Conservation (phyloP, 306 rosid genomes). For the Delonix regia region DNA sequence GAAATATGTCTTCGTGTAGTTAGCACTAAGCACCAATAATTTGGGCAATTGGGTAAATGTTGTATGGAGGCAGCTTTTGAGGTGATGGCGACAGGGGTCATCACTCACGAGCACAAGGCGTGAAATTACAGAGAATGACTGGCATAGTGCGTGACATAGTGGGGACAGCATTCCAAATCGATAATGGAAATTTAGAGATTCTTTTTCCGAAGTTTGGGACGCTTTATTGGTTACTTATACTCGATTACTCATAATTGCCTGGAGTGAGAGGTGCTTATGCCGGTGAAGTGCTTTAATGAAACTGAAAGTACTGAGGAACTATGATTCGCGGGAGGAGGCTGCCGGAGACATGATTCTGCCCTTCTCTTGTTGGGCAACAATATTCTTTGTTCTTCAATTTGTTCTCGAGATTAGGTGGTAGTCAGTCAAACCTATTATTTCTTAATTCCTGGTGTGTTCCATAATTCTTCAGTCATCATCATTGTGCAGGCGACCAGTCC, state of each 20-base stretch:
- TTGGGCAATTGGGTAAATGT: conserved; percentile 6
- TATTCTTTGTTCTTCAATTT: not conserved
- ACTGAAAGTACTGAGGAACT: not conserved
- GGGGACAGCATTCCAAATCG: conserved; percentile 7
- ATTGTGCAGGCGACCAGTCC: not conserved
- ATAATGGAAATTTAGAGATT: not conserved
- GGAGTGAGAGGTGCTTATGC: not conserved
- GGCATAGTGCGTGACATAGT: not conserved
- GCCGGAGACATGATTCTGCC: not conserved
- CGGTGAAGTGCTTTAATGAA: not conserved
- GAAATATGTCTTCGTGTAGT: not conserved
- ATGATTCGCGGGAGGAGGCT: not conserved
- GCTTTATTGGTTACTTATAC: not conserved
- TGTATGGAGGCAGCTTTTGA: conserved; percentile 5
- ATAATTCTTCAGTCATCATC: conserved; percentile 5
- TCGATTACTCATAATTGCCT: conserved; percentile 20
- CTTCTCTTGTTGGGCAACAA: not conserved
- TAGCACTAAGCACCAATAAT: conserved; percentile 16
- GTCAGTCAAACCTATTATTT: conserved; percentile 25
- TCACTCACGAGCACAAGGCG: too few relatives aligned
- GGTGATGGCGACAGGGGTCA: conserved; percentile 23
- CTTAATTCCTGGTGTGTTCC: conserved; percentile 10
- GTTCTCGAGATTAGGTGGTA: not conserved
- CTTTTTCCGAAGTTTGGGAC: not conserved
- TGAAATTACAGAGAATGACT: not conserved